These are phyloP conservation scores for Priceomyces carsonii DNA, from an alignment of 805 yeast genomes.

Conservation along the genomic window DNA sequence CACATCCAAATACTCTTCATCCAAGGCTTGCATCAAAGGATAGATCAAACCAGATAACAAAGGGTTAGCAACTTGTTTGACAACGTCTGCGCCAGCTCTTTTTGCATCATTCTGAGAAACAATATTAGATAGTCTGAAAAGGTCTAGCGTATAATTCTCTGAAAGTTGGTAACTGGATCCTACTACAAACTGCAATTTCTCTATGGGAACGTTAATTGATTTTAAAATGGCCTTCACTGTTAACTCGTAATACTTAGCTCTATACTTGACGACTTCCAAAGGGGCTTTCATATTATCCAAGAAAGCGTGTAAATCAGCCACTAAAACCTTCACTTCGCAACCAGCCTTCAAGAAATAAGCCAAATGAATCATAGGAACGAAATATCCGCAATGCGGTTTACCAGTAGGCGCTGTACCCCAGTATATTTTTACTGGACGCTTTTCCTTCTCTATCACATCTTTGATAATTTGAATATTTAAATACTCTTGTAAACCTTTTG, in stretches of 20 bases:
- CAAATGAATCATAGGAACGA: constrained; percentile 95
- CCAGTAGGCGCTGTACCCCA: constrained; percentile 99
- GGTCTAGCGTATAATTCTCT: constrained; percentile 81
- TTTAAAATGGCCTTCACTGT: constrained; percentile 81
- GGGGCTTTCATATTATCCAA: constrained; percentile 99
- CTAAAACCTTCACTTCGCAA: constrained; percentile 84
- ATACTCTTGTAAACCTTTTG: constrained; percentile 88
- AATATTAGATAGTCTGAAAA: constrained; percentile 78
- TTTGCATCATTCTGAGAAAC: constrained; percentile 95
- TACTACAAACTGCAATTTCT: constrained; percentile 74
- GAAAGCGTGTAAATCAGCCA: constrained; percentile 96
- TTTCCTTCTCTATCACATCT: constrained; percentile 74
- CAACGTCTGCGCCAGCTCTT: constrained; percentile 99
- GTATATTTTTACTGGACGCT: constrained; percentile 82
- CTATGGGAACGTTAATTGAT: constrained; percentile 90
- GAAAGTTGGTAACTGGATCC: constrained; percentile 90
- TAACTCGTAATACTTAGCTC: constrained; percentile 87
- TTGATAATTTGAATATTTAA: constrained; percentile 85
- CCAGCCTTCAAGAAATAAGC: constrained; percentile 96
- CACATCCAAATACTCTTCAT: constrained; percentile 83
- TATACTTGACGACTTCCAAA: constrained; percentile 80
- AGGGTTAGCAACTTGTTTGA: constrained; percentile 95
- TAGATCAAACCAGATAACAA: constrained; percentile 89
- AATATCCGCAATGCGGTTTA: constrained; percentile 97
- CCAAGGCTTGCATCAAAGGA: constrained; percentile 98